Evolutionary conservation across 495 filamentous ascomycete species (phyloP).

Genomic region (Xylaria bambusicola): DNA sequence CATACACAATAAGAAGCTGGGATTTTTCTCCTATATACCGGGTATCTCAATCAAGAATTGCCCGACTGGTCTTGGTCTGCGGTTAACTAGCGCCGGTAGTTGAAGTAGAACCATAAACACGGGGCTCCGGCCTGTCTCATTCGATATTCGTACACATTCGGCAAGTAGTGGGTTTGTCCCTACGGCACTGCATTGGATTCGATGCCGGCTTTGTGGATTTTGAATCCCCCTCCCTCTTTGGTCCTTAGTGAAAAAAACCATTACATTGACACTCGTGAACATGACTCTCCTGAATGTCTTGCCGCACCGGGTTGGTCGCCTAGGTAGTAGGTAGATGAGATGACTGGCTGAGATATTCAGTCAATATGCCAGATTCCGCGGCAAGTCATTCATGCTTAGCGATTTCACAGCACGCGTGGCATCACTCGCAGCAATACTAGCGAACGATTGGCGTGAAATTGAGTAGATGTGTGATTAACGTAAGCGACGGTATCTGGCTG

Average conservation of each 20-base stretch:
- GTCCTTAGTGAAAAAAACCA: background rate
- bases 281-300: too few species aligned
- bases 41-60: too few species aligned
- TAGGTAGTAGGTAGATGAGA: background rate
- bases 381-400: conserved; percentile 1
- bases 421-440: conserved; percentile 14
- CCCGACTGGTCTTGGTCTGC: background rate
- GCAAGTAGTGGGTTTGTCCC: background rate
- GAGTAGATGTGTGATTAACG: background rate
- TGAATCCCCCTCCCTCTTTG: background rate
- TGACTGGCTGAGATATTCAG: background rate
- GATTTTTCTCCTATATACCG: too few species aligned
- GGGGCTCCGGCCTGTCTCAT: background rate
- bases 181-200: background rate
- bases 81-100: background rate
- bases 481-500: conserved; percentile 1
- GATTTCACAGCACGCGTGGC: conserved; percentile 8
- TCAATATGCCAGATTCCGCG: background rate
- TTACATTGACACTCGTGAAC: too few species aligned
- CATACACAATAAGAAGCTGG: too few species aligned
- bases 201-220: background rate
- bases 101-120: background rate
- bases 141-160: background rate
- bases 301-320: background rate
- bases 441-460: background rate